Evolutionary conservation across 129 eudicot genomes (phyloP), one percentile per base, ranked within the genome.

Genomic region (Glebionis coronaria): DNA sequence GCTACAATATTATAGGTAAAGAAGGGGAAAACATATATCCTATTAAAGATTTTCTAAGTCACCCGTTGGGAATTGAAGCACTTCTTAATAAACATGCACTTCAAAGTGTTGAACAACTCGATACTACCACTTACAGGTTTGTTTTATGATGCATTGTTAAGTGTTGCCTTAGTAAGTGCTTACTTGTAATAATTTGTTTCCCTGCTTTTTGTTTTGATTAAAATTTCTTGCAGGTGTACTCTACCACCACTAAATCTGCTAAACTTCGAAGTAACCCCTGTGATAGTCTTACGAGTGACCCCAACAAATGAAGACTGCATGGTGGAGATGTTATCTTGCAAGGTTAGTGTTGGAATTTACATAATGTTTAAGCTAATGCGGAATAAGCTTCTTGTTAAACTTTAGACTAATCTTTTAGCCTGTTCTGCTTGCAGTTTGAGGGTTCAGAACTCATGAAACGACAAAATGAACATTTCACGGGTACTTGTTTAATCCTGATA

Each of bases 251-350:
- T 92, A 65, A 84, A 70, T 73, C 78, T 92, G 66, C 77, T 92
- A 46, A 92, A 80, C 49, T 92, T 92, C 65, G 85, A 82, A 49
- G 98, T 92, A 49, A 80, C 91, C 14, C 98, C 98, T 28, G 91
- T 86, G 68, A 59, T 92, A 50, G 95, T 82, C 70, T 79, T 92
- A 63, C 81, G 76, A 63, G 95, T 92, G 49, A 84, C 79, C 63
- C 87, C 98, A 79, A 85, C 91, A 19, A 64, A 63, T 38, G 85
- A 92, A 83, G 84, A 84, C 76, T 92, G 98, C 63, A 35, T 71
- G 46, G 96, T 92, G 47, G 86, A 92, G 84, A 69, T 92, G 96
- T 61, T 92, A 71, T 92, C 95, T 72, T 92, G 98, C 85, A 92
- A 86, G 88, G 98, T 92, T 77, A 73, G 54, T 5, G 59, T 56